phyloP scores from a whole-genome alignment of 345 rosid species.

The Adansonia digitata region DNA sequence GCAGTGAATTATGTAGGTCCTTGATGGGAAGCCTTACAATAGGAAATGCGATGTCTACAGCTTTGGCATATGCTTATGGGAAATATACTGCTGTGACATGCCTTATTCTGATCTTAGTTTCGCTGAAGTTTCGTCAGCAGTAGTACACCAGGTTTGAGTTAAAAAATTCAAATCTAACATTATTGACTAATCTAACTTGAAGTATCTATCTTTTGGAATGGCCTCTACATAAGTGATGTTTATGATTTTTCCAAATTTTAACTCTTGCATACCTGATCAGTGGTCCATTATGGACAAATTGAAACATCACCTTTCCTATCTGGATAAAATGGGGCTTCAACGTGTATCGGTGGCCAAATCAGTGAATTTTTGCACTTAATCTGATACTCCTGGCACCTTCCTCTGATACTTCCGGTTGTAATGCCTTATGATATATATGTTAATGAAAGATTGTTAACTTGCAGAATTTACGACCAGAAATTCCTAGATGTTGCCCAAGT shows the following conservation, averaged over 20 bases:
- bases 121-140: constrained; percentile 71
- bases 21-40: constrained; percentile 78
- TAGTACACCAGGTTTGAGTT: constrained; percentile 54
- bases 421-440: neutral
- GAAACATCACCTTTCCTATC: no score
- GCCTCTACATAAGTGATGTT: neutral
- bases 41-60: constrained; percentile 84
- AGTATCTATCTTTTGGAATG: neutral
- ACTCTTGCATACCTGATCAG: neutral
- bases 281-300: no score
- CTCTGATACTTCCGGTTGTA: neutral
- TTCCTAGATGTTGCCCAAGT: constrained; percentile 75
- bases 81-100: constrained; percentile 85
- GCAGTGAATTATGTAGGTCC: constrained; percentile 40
- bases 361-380: neutral
- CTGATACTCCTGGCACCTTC: neutral
- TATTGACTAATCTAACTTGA: neutral
- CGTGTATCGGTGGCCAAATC: neutral
- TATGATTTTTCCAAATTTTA: neutral
- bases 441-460: neutral
- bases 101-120: constrained; percentile 69
- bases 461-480: constrained; percentile 70
- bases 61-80: constrained; percentile 87
- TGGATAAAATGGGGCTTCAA: neutral
- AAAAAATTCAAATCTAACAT: neutral